Evolutionary conservation across 768 basidiomycete species (phyloP).

Genomic region (Collybia nuda): DNA sequence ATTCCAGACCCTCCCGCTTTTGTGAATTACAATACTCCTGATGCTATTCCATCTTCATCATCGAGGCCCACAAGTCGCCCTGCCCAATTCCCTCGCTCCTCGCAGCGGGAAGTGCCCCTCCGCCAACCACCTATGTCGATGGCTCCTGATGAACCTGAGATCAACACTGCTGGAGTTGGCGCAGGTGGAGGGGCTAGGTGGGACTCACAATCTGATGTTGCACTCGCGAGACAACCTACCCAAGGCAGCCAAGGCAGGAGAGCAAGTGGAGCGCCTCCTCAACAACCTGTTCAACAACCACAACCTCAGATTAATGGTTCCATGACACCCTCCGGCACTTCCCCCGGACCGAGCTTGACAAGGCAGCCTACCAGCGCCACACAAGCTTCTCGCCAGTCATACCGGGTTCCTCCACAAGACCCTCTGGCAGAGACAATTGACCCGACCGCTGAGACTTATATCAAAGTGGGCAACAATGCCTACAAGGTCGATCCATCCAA

Average conservation of each 20-base stretch:
- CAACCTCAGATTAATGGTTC: slow-evolving; percentile 32
- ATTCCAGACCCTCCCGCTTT: slow-evolving; percentile 90
- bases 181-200: slow-evolving; percentile 52
- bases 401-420: slow-evolving; percentile 37
- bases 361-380: slow-evolving; percentile 18
- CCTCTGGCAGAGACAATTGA: slow-evolving; percentile 60
- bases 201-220: slow-evolving; percentile 29
- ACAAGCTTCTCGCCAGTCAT: slow-evolving; percentile 16
- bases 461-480: slow-evolving; percentile 66
- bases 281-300: slow-evolving; percentile 11
- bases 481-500: slow-evolving; percentile 65
- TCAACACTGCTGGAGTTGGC: slow-evolving; percentile 72
- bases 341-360: slow-evolving; percentile 19
- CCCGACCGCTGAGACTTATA: slow-evolving; percentile 63
- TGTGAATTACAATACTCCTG: slow-evolving; percentile 75
- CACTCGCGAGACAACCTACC: slow-evolving; percentile 32
- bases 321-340: slow-evolving; percentile 13
- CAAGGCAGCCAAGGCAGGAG: slow-evolving; percentile 21
- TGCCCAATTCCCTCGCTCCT: slow-evolving; percentile 50
- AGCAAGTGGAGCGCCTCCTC: slow-evolving; percentile 8
- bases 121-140: slow-evolving; percentile 25
- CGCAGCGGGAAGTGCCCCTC: slow-evolving; percentile 37
- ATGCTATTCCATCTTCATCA: slow-evolving; percentile 61
- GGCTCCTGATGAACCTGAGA: slow-evolving; percentile 40
- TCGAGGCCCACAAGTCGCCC: slow-evolving; percentile 55